A percentile compares a stretch with the other conserved stretches of the same genome.
Evolutionary conservation across 208 protist genomes (phyloP).

Genomic region (Tetramitus jugosus): DNA sequence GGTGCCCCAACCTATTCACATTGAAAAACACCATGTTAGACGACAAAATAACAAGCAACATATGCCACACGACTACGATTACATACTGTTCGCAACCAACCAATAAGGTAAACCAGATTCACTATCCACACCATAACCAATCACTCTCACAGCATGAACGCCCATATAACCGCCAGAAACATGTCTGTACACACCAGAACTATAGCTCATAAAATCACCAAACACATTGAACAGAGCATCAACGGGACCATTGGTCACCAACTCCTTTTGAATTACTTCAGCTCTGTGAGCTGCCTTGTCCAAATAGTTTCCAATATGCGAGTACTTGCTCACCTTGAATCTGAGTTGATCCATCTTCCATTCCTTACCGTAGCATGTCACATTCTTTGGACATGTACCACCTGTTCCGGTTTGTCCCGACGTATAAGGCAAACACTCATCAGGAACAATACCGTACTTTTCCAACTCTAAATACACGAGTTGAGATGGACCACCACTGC

Average conservation of each 20-base stretch:
- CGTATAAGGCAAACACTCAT: neutral
- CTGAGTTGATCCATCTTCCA: neutral
- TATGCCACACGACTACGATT: constrained; percentile 64
- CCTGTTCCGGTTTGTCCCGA: neutral
- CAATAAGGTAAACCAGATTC: constrained; percentile 64
- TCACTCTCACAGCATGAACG: constrained; percentile 68
- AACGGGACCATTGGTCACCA: constrained; percentile 70
- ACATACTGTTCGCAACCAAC: constrained; percentile 78
- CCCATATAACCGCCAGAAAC: constrained; percentile 51
- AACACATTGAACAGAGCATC: constrained; percentile 75
- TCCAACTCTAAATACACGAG: too few species aligned
- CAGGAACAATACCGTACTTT: neutral
- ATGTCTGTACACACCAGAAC: constrained; percentile 73
- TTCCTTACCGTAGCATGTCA: too few species aligned
- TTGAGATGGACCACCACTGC: constrained; percentile 6
- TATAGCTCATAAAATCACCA: constrained; percentile 70
- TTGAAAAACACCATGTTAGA: constrained; percentile 36
- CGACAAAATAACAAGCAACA: constrained; percentile 68
- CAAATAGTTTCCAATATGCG: neutral
- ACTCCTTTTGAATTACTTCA: constrained; percentile 61
- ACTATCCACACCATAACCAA: constrained; percentile 62
- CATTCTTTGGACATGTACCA: neutral
- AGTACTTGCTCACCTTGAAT: neutral
- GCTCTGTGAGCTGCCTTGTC: constrained; percentile 23
- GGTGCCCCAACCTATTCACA: neutral